Percentiles rank a stretch among this genome's conserved stretches.
phyloP scores from a whole-genome alignment of 257 asterid genomes.

The Capsicum baccatum region DNA sequence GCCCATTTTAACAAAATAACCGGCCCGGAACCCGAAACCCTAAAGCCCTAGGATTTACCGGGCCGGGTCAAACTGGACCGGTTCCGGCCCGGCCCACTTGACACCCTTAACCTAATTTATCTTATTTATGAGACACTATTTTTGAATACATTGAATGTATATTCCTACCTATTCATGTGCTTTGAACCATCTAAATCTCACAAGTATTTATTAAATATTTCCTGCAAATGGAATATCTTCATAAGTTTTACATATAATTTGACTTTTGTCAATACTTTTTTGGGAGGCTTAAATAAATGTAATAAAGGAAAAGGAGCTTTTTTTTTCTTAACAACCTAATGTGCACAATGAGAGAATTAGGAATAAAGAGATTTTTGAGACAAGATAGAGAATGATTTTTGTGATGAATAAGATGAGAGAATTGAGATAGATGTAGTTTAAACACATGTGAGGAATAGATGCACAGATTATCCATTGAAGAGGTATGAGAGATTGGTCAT shows the following conservation, averaged over 20 bases:
- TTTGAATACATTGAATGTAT: conserved; percentile 5
- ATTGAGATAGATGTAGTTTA: fast-evolving
- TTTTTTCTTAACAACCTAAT: background rate
- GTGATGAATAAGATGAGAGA: background rate
- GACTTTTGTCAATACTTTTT: background rate
- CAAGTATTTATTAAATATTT: background rate
- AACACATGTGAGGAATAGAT: background rate
- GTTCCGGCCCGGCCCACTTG: too few species aligned
- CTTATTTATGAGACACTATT: background rate
- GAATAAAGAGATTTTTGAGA: background rate
- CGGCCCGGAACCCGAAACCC: too few species aligned
- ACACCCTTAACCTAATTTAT: background rate
- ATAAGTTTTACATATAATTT: background rate
- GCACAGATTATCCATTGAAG: background rate
- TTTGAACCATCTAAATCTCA: background rate
- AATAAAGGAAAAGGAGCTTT: background rate
- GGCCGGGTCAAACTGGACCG: too few species aligned
- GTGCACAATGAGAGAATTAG: background rate
- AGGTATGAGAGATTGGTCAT: background rate
- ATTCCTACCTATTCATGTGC: background rate
- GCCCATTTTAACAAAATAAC: too few species aligned
- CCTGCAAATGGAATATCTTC: background rate
- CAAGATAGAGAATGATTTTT: background rate
- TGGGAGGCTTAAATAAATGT: background rate
- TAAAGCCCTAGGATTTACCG: too few species aligned